Base-by-base conservation (phyloP, 2,329 filamentous ascomycete species). In the Trichoderma lentiforme region DNA sequence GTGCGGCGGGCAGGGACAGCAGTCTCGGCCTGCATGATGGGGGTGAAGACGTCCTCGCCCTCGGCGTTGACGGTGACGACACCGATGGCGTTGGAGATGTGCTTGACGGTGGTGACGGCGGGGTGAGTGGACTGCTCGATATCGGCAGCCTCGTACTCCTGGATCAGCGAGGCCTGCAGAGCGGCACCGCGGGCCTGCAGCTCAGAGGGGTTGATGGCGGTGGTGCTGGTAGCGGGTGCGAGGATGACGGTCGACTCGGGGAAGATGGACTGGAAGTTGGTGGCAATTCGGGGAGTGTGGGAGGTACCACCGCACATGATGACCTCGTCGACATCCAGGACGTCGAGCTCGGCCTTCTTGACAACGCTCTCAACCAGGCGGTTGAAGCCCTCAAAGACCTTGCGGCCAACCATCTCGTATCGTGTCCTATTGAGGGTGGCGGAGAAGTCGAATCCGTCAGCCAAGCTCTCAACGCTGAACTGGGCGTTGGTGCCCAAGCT, bases 111-210 rank as follows among this genome's bases (percentile, higher is more conserved):
- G 39, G 95, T 98, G 75, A 99, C 94, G 80, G 94, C 93, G 67
- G 96, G 92, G 86, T 99, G 95, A 62, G 94, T 97, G 74, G 93
- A 97, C 87, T 98, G 95, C 81, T 97, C 93, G 77, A 99, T 97
- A 80, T 98, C 95, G 76, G 94, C 91, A 76, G 90, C 88, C 78
- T 99, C 96, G 83, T 97, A 99, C 82, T 97, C 95, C 82, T 95
- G 91, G 81, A 99, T 94, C 74, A 99, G 86, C 73, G 92, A 97
- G 47, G 96, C 96, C 84, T 99, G 96, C 77, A 99, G 94, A 36
- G 96, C 95, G 73, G 96, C 96, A 79, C 96, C 96, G 75, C 96
- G 91, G 74, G 93, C 92, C 78, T 92, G 87, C 71, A 98, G 88
- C 85, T 98, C 95, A 4, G 94, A 96, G 74, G 96, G 96, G 88